Percentiles rank a stretch among this genome's conserved stretches.
These are phyloP conservation scores for Beauveria rudraprayagi DNA, from an alignment of 2,329 filamentous ascomycete species.

Conservation along the genomic window DNA sequence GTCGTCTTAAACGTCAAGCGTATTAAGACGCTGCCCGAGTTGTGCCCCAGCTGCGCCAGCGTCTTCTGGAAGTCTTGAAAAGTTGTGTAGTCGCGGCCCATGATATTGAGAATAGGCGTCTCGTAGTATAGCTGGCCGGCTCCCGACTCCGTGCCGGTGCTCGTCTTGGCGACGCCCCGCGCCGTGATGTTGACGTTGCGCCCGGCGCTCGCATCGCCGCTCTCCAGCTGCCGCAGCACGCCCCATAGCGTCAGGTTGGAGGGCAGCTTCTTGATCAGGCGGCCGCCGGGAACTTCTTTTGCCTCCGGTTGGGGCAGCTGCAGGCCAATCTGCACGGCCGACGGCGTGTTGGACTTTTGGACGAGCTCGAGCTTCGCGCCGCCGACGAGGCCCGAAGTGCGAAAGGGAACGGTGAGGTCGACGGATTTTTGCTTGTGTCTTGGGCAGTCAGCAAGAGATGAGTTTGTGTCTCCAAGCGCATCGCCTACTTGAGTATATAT, in stretches of 20 bases:
- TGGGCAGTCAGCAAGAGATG: slow-evolving; percentile 25
- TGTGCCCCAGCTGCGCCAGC: slow-evolving; percentile 77
- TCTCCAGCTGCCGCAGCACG: slow-evolving; percentile 83
- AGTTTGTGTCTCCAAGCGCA: neutral
- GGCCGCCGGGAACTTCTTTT: slow-evolving; percentile 51
- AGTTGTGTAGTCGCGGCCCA: slow-evolving; percentile 68
- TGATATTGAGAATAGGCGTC: slow-evolving; percentile 73
- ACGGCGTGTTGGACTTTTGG: slow-evolving; percentile 74
- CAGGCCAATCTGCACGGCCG: slow-evolving; percentile 80
- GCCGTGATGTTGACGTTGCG: slow-evolving; percentile 73
- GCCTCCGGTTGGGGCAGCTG: slow-evolving; percentile 70
- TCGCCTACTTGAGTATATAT: slow-evolving; percentile 68
- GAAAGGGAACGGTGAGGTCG: slow-evolving; percentile 76
- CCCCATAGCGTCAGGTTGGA: slow-evolving; percentile 87
- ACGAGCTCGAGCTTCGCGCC: slow-evolving; percentile 93
- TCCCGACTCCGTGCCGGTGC: slow-evolving; percentile 41
- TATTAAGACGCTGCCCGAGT: slow-evolving; percentile 72
- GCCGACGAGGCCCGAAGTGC: slow-evolving; percentile 70
- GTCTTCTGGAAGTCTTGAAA: slow-evolving; percentile 85
- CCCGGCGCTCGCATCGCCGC: slow-evolving; percentile 53
- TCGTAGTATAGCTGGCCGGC: slow-evolving; percentile 82
- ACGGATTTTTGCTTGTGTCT: slow-evolving; percentile 79
- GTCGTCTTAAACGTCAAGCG: slow-evolving; percentile 70
- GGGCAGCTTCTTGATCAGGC: slow-evolving; percentile 76
- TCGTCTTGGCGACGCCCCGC: slow-evolving; percentile 60